Percentiles rank a stretch among this genome's conserved stretches.
phyloP scores from a whole-genome alignment of 1,284 basidiomycete species.

The Rhodotorula glutinis region DNA sequence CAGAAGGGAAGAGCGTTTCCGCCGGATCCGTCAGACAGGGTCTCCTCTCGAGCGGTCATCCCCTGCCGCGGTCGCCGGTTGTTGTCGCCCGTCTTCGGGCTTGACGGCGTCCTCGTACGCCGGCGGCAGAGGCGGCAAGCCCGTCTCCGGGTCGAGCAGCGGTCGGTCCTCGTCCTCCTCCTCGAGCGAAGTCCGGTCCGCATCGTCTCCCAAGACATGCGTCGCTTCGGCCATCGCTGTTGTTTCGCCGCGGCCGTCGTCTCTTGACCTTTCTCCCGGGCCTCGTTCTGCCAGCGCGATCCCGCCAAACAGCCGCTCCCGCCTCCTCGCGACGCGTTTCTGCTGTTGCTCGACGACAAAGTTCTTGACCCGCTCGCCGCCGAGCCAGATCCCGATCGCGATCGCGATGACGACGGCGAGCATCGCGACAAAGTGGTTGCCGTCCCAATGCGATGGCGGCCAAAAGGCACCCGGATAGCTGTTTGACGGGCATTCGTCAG shows the following conservation, averaged over 20 bases:
- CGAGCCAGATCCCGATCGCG: slow-evolving; percentile 18
- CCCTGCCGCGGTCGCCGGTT: no score
- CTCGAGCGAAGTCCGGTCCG: slow-evolving; percentile 22
- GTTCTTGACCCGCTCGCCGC: background rate
- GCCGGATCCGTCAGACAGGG: no score
- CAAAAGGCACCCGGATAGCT: slow-evolving; percentile 25
- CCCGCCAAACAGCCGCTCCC: background rate
- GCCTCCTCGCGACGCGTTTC: background rate
- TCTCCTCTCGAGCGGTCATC: no score
- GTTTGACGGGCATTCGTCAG: background rate
- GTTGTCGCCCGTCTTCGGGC: background rate
- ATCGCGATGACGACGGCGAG: slow-evolving; percentile 13
- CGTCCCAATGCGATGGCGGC: slow-evolving; percentile 25
- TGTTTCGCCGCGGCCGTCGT: slow-evolving; percentile 6
- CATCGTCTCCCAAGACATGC: slow-evolving; percentile 24
- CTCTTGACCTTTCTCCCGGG: background rate
- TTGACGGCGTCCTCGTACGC: slow-evolving; percentile 26
- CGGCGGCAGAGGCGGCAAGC: slow-evolving; percentile 3
- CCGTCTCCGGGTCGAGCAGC: background rate
- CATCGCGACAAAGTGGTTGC: slow-evolving; percentile 17
- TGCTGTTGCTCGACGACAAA: background rate
- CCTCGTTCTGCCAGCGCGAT: background rate
- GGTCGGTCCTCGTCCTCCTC: slow-evolving; percentile 26
- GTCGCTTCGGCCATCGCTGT: background rate
- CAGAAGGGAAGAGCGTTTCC: no score